Conservation (phyloP, 306 rosid species). For the Cicer bijugum region DNA sequence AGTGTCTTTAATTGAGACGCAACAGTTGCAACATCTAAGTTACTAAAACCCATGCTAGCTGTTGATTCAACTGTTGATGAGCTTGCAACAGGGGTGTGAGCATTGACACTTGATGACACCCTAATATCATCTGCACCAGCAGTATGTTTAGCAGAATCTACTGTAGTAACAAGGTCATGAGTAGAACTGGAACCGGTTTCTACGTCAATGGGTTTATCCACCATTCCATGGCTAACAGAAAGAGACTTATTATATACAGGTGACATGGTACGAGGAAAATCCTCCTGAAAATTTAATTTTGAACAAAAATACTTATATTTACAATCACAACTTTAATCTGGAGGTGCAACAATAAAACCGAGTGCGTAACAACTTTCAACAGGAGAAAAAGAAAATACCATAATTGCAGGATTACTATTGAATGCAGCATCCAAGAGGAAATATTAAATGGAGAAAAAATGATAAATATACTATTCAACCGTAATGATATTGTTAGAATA, state of each 20-base stretch:
- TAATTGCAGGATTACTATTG: background rate
- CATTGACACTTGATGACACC: conserved; percentile 46
- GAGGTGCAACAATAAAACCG: conserved; percentile 5
- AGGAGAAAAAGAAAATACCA: conserved; percentile 23
- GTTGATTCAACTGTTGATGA: conserved; percentile 52
- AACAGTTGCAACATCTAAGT: conserved; percentile 47
- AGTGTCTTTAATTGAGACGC: conserved; percentile 62
- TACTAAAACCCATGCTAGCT: conserved; percentile 50
- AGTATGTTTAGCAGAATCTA: conserved; percentile 42
- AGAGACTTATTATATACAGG: conserved; percentile 53
- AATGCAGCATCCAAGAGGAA: conserved; percentile 10
- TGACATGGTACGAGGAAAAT: conserved; percentile 48
- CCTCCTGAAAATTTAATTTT: conserved; percentile 59
- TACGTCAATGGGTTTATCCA: conserved; percentile 46
- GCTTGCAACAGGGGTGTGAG: conserved; percentile 39
- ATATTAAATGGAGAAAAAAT: background rate
- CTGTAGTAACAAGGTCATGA: conserved; percentile 39
- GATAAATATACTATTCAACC: background rate
- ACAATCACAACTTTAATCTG: conserved; percentile 32
- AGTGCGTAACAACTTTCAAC: conserved; percentile 26
- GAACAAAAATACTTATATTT: conserved; percentile 27
- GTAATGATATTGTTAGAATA: background rate
- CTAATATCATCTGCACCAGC: conserved; percentile 48
- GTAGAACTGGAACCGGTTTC: conserved; percentile 53
- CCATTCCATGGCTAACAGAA: conserved; percentile 33